Base-by-base conservation (phyloP, 2,329 filamentous ascomycete species). In the Calonectria fujianensis region DNA sequence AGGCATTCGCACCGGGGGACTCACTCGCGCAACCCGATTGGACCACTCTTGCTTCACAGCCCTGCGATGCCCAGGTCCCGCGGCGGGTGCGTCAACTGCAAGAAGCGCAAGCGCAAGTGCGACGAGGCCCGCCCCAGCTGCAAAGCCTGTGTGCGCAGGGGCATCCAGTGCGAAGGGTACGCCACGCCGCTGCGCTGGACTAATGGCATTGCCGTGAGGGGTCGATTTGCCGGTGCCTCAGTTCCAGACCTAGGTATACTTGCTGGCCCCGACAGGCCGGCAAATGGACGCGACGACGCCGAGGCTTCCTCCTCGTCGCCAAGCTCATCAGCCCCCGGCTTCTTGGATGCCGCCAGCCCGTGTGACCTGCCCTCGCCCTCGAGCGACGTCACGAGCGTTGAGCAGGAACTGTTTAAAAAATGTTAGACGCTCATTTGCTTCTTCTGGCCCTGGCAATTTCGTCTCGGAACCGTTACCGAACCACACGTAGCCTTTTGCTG, bases 61-160 rank as follows among this genome's bases (percentile, higher is more conserved):
- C 57, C 57, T 63, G 35, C 57, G 13, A 80, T 80, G 79, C 74
- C 72, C 61, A 73, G 79, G 59, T 80, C 79, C 14, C 78, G 79
- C 16, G 75, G 77, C 66, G 79, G 79, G n/a, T 80, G 79, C 70
- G n/a, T 73, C 54, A 81, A 78, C 68, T 80, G 79, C 76, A 80
- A 80, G 72, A 65, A 73, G 27, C 77, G 79, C 50, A 80, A 80
- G 68, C 74, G 78, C 13, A 81, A 81, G 68, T 80, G 79, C 57
- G 79, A 81, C 69, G 79, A 80, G 64, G 66, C 67, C 32, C 75
- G 79, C 3, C 79, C 79, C 1, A 69, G 68, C 35, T 80, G 79
- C 27, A 70, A 70, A 39, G 77, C 79, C 11, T 80, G 79, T 29
- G 64, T 50, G 51, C 74, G 76, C 54, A 72, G 78, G 27, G 77